These are phyloP conservation scores for Rhexocercosporidium sp. DNA, from an alignment of 2,329 filamentous ascomycete species.

Conservation along the genomic window DNA sequence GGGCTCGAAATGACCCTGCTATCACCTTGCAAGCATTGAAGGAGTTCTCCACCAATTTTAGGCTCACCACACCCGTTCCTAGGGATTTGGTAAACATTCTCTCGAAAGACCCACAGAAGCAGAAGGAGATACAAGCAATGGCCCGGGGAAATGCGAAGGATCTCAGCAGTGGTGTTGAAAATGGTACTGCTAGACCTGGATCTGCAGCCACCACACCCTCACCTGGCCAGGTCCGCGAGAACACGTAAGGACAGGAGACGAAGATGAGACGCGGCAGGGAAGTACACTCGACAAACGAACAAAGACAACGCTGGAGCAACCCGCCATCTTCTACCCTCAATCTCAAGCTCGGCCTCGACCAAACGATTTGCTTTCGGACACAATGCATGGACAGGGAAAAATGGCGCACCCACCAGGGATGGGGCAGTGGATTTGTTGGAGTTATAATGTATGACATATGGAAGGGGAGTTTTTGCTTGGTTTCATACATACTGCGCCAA, in stretches of 20 bases:
- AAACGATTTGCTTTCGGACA: too few relatives aligned
- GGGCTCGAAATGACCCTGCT: conserved; percentile 75
- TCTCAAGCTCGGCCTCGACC: background rate
- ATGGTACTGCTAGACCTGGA: background rate
- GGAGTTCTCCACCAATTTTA: conserved; percentile 7
- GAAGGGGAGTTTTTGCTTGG: background rate
- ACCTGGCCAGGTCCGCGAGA: background rate
- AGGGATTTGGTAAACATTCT: background rate
- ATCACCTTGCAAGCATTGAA: background rate
- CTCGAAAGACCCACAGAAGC: background rate
- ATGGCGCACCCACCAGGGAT: background rate
- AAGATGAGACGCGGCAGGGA: background rate
- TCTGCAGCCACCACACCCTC: background rate
- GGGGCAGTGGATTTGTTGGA: background rate
- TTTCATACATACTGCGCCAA: background rate
- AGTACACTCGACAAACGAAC: background rate
- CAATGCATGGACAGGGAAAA: background rate
- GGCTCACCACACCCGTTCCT: background rate
- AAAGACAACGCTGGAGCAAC: background rate
- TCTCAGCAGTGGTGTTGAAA: background rate
- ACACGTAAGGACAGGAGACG: background rate
- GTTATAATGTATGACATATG: too few relatives aligned
- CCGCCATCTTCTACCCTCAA: background rate
- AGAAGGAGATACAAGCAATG: background rate
- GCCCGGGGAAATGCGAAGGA: background rate